Percentiles rank a stretch among this genome's conserved stretches.
Evolutionary conservation across 768 basidiomycete genomes (phyloP).

Genomic region (Mycena galericulata): DNA sequence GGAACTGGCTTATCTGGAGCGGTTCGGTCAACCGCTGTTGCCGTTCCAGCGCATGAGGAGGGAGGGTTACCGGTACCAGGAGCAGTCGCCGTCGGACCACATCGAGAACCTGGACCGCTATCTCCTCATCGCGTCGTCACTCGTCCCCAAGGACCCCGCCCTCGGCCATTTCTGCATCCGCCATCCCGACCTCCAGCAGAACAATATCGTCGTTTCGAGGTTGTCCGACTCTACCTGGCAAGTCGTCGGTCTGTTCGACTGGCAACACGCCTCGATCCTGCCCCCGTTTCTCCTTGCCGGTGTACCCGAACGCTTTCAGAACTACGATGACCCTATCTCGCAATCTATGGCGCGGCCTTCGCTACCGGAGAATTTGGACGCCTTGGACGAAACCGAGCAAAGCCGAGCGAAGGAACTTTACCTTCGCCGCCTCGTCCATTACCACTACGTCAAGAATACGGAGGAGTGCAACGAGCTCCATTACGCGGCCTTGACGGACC

Average conservation of each 20-base stretch:
- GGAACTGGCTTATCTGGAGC: conserved; percentile 60
- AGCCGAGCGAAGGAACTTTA: conserved; percentile 14
- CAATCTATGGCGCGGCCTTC: conserved; percentile 53
- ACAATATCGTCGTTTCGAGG: conserved; percentile 61
- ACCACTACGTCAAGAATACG: conserved; percentile 60
- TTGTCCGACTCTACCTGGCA: conserved; percentile 57
- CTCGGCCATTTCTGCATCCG: conserved; percentile 61
- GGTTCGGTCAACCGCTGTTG: conserved; percentile 60
- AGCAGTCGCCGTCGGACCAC: conserved; percentile 58
- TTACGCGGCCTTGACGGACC: conserved; percentile 53
- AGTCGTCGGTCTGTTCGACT: conserved; percentile 61
- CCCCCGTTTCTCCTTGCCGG: conserved; percentile 63
- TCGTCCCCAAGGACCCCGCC: conserved; percentile 54
- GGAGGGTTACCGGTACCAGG: conserved; percentile 56
- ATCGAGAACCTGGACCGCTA: conserved; percentile 62
- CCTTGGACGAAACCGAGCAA: conserved; percentile 42
- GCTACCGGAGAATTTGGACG: conserved; percentile 56
- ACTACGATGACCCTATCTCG: conserved; percentile 57
- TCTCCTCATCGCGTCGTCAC: conserved; percentile 59
- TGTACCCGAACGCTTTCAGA: conserved; percentile 58
- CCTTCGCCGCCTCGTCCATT: conserved; percentile 48
- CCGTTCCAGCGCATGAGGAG: conserved; percentile 58
- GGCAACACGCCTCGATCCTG: conserved; percentile 68
- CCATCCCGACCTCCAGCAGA: conserved; percentile 63
- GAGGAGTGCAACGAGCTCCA: conserved; percentile 58